Base-by-base conservation (phyloP, 1,284 basidiomycete species). In the Trichosporon sp. region DNA sequence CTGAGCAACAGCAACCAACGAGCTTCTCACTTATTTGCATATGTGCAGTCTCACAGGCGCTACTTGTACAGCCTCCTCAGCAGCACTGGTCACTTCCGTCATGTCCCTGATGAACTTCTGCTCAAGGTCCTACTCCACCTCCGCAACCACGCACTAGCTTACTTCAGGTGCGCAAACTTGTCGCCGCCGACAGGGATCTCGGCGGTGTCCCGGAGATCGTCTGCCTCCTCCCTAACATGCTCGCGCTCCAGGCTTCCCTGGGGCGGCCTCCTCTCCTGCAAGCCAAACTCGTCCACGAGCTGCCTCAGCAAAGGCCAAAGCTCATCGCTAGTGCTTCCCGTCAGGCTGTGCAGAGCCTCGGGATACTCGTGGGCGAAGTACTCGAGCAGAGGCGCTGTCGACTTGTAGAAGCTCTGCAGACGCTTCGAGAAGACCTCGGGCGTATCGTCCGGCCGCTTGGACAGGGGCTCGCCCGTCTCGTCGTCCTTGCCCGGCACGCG, bases 371-470 rank as follows among this genome's bases (percentile, higher is more conserved):
- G 78, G 13, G 84, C 73, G 78, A 91, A 97, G 81, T 94, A 90
- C 56, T 79, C 82, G 27, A 97, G 82, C 52, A 98, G 84, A 8
- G 95, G 93, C 5, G 90, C 88, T 0, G 95, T 97, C 23, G 89
- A 87, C n/a, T 85, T 83, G 75, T 96, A 94, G 80, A 94, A 98
- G 61, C 88, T 86, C 60, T 84, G 80, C 27, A 97, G 83, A 16
- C 94, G 88, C 60, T 88, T 89, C 36, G 87, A 84, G 78, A 95
- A 96, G 25, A 88, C 86, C 79, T 91, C 90, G 11, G 92, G 89
- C 72, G 92, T 91, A 78, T 99, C 95, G 76, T 99, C 95, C 25
- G 92, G 89, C 44, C 96, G 85, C 77, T 92, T 92, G 25, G 84
- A 88, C 23, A 99, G 84, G 5, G 89, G 86, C 78, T 99, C 94